Base-by-base conservation (phyloP, 352 stramenopile species). In the Globisporangium acanthophoron region DNA sequence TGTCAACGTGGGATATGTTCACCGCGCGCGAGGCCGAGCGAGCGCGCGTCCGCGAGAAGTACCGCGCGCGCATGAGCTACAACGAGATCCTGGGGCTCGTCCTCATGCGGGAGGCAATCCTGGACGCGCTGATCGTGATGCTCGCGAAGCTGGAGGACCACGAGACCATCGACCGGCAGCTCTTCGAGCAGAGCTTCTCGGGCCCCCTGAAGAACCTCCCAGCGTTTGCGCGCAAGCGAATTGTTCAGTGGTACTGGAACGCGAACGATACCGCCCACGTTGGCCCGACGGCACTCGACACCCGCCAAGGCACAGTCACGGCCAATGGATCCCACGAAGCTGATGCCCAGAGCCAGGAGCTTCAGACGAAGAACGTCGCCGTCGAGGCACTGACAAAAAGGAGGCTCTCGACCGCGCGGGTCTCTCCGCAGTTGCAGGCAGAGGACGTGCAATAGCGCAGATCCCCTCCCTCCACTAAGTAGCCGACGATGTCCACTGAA, bases 1-100 rank as follows among this genome's bases (percentile, higher is more conserved):
- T 87, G 76, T 80, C 69, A 24, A 89, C 79, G 20, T 89, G 79
- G 76, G 77, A 89, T n/a, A 58, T 66, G 2, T 70, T 87, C 24
- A 74, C 69, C 0, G 79, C 86, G 24, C 66, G 76, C 49, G 79
- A 87, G 60, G 56, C 59, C 37, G 75, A 82, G 16, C 74, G 71
- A 2, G 69, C 71, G 9, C 69, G 67, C 41, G 70, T 85, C 47
- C 70, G 72, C 18, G 62, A 70, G 9, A 56, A 76, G 40, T 90
- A 71, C 41, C 81, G 75, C 5, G 65, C 64, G 9, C 52, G 61
- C n/a, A 60, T 90, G 39, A 58, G 59, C 0, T 54, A 74, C 15
- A 66, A 53, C 5, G 79, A 90, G 48, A 60, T 71, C 20, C 2
- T 54, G 1, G 50, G 31, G 5, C 15, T 90, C 1, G 73, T 85